Evolutionary conservation across 169 alveolate genomes (phyloP).

Genomic region (Eimeria necatrix): DNA sequence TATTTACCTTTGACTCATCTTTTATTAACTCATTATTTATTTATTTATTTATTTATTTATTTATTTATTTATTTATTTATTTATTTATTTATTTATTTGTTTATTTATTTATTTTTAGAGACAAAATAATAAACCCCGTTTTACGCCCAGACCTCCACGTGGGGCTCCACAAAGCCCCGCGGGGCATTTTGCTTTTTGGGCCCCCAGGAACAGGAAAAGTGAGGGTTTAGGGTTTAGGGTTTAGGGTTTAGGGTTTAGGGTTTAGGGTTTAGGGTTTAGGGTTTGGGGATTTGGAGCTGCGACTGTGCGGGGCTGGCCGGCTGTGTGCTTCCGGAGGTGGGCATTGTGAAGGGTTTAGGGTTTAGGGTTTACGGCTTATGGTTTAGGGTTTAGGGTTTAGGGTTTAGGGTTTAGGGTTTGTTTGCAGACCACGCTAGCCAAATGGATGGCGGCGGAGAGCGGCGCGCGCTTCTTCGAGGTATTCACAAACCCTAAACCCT

Average conservation of each 20-base stretch:
- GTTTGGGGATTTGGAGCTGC: too few relatives aligned
- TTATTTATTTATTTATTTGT: not conserved
- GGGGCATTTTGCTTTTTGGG: constrained; percentile 92
- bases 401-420: too few relatives aligned
- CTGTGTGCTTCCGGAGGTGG: constrained; percentile 79
- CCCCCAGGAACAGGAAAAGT: too few relatives aligned
- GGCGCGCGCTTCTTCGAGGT: constrained; percentile 93
- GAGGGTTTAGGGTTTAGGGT: too few relatives aligned
- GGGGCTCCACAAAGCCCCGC: constrained; percentile 93
- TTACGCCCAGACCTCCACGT: constrained; percentile 91
- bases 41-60: not conserved
- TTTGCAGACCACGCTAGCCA: too few relatives aligned
- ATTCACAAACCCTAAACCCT: too few relatives aligned
- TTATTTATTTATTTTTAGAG: too few relatives aligned
- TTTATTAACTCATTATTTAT: too few relatives aligned
- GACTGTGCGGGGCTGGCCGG: not conserved
- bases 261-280: too few relatives aligned
- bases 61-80: not conserved
- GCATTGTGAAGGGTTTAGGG: too few relatives aligned
- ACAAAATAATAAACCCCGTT: constrained; percentile 91
- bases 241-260: not conserved
- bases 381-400: too few relatives aligned
- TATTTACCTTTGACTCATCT: not conserved
- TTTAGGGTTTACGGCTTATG: too few relatives aligned
- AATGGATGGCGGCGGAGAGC: constrained; percentile 96